A percentile compares a stretch with the other conserved stretches of the same genome.
phyloP scores from a whole-genome alignment of 164 flowering plant genomes.

The Saururus chinensis region DNA sequence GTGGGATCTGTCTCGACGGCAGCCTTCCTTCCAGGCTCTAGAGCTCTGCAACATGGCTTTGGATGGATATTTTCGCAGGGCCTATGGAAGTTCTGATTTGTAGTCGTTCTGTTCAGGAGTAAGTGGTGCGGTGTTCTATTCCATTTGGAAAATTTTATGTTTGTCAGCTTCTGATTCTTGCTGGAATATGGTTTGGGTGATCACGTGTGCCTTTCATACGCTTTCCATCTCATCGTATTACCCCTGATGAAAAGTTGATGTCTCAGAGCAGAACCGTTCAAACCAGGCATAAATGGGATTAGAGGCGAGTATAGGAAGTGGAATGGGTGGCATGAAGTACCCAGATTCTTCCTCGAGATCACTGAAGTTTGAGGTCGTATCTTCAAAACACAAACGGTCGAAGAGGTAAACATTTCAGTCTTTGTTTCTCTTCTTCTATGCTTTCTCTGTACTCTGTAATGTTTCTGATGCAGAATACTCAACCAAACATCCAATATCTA shows the following conservation, averaged over 20 bases:
- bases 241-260: background rate
- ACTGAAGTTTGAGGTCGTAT: constrained; percentile 21
- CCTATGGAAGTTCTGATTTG: constrained; percentile 7
- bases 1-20: constrained; percentile 1
- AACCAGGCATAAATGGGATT: too few species aligned
- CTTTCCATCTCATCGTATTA: background rate
- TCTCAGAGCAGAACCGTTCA: background rate
- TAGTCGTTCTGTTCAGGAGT: too few species aligned
- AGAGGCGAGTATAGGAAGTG: background rate
- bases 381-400: constrained; percentile 36
- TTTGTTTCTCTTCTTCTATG: background rate
- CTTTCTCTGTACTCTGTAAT: background rate
- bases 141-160: too few species aligned
- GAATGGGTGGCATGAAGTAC: constrained; percentile 22
- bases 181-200: background rate
- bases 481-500: too few species aligned
- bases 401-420: constrained; percentile 23
- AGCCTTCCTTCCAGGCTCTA: background rate
- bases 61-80: background rate
- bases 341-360: constrained; percentile 24
- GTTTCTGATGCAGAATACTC: background rate
- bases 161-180: constrained; percentile 1
- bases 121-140: too few species aligned
- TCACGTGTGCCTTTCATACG: background rate
- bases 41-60: background rate